Base-by-base conservation (phyloP, 2,329 filamentous ascomycete genomes). In the Parastagonospora avenae region DNA sequence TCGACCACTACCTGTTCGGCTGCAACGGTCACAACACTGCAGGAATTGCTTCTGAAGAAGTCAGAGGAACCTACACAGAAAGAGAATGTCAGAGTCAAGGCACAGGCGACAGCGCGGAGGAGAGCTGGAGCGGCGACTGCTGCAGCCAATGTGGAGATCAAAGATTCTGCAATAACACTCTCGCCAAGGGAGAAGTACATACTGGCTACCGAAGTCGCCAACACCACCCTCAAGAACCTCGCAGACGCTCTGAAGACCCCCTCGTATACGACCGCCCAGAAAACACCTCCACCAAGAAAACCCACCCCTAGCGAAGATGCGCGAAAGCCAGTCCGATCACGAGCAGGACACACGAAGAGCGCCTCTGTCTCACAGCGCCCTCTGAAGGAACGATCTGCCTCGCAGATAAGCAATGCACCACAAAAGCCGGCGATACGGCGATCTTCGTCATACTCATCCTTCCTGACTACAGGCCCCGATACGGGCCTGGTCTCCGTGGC, bases 161-260 rank as follows among this genome's bases (percentile, higher is more conserved):
- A 76, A 43, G 74, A 75, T 40, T 49, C 58, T 4, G n/a, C 60
- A 2, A 46, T 46, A 10, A 40, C 50, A n/a, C 70, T 88, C 28
- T 75, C 80, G 4, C 67, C 78, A 4, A 84, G 82, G 60, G 87
- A 91, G 50, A 85, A 82, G 69, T 85, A 85, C 43, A 78, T 83
- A 38, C 75, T 92, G 31, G 89, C 89, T 10, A 91, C 89, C 0
- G 84, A 91, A 54, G 79, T 91, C 31, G 84, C 91, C 63, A 93
- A 92, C 68, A 77, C 79, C 6, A 81, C 86, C 1, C 78, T 92
- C 33, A 91, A 89, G 64, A 80, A 82, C 8, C 79, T 93, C 3
- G 80, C 81, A n/a, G 85, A 89, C 48, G 85, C 85, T 0, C 79
- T 85, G 15, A 91, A 86, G 67, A 72, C 76, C 2, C 54, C 74